Evolutionary conservation across 2,329 filamentous ascomycete species (phyloP).

Genomic region (Aotearoamyces nothofagi): DNA sequence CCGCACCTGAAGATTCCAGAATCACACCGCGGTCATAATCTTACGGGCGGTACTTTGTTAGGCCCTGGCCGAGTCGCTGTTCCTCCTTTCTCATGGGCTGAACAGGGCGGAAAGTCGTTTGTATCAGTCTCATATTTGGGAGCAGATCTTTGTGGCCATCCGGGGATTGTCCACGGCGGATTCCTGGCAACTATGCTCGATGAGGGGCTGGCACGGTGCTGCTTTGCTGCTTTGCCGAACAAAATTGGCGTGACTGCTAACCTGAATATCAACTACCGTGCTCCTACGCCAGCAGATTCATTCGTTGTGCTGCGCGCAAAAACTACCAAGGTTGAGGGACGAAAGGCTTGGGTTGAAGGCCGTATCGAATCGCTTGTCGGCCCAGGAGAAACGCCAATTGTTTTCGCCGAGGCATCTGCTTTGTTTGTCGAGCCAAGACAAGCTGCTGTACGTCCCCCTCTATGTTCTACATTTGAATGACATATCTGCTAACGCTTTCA

Average conservation of each 20-base stretch:
- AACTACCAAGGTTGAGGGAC: constrained; percentile 74
- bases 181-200: constrained; percentile 85
- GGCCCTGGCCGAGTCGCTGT: constrained; percentile 65
- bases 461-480: not conserved
- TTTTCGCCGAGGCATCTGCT: constrained; percentile 70
- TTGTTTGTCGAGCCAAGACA: constrained; percentile 81
- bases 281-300: constrained; percentile 58
- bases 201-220: constrained; percentile 76
- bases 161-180: constrained; percentile 81
- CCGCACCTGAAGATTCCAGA: constrained; percentile 79
- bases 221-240: constrained; percentile 76
- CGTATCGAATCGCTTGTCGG: constrained; percentile 64
- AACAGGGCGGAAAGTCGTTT: constrained; percentile 52
- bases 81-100: constrained; percentile 64
- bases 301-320: constrained; percentile 67
- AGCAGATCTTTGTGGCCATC: constrained; percentile 70
- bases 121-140: constrained; percentile 68
- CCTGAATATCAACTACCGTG: constrained; percentile 68
- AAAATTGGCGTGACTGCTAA: constrained; percentile 78
- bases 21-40: constrained; percentile 51
- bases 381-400: constrained; percentile 43
- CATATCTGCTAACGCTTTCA: constrained; percentile 2
- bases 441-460: constrained; percentile 33
- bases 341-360: constrained; percentile 90
- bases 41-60: constrained; percentile 68